phyloP scores from a whole-genome alignment of 257 asterid genomes.

The Ophiorrhiza pumila region DNA sequence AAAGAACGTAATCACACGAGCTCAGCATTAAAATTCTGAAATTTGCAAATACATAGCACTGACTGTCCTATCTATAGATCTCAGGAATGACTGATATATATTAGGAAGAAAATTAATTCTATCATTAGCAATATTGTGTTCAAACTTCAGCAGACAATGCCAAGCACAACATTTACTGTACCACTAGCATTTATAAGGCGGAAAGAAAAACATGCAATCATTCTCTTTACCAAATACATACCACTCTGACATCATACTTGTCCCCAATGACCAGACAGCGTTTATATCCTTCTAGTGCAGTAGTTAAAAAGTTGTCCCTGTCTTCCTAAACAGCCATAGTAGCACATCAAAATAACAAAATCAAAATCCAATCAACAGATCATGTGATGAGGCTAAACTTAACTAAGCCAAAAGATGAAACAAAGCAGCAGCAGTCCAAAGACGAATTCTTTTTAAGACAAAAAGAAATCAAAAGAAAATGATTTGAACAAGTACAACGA shows the following conservation, averaged over 20 bases:
- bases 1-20: conserved; percentile 10
- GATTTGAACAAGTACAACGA: not conserved
- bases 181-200: not conserved
- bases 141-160: not conserved
- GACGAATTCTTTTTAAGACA: not conserved
- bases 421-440: not conserved
- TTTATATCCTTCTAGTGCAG: conserved; percentile 82
- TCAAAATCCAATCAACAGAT: not conserved
- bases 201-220: not conserved
- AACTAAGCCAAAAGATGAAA: not conserved
- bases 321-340: conserved; percentile 65
- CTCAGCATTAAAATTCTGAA: not conserved
- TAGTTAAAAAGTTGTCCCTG: conserved; percentile 72
- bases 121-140: not conserved
- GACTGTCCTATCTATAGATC: not conserved
- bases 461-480: not conserved
- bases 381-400: not conserved
- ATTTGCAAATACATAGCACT: not conserved
- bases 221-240: conserved; percentile 33
- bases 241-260: conserved; percentile 93
- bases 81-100: not conserved
- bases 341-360: conserved; percentile 20
- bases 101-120: not conserved
- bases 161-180: not conserved
- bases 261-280: conserved; percentile 87